A percentile compares a stretch with the other conserved stretches of the same genome.
phyloP scores from a whole-genome alignment of 805 yeast genomes.

The Saturnispora saitoi region DNA sequence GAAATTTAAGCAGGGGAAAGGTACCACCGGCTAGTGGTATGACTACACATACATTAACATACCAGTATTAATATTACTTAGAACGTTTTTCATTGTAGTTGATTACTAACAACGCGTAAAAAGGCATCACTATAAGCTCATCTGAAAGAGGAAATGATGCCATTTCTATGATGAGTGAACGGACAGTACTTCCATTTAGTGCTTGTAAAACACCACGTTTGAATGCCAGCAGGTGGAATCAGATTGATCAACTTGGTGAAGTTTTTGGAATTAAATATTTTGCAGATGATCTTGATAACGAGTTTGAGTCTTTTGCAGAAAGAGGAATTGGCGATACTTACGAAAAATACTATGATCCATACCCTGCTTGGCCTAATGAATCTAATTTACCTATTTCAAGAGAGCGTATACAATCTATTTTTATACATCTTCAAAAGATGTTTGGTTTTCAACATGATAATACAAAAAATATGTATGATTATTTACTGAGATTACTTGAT shows the following conservation, averaged over 20 bases:
- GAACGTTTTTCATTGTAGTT: no score
- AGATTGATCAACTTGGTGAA: conserved; percentile 29
- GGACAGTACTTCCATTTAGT: conserved; percentile 29
- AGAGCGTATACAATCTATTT: conserved; percentile 48
- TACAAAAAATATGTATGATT: conserved; percentile 59
- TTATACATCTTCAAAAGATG: conserved; percentile 40
- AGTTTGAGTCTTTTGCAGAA: conserved; percentile 21
- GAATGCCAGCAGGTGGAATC: conserved; percentile 37
- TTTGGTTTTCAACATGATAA: conserved; percentile 68
- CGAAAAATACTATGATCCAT: conserved; percentile 40
- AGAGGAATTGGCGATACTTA: conserved; percentile 34
- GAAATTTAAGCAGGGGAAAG: no score
- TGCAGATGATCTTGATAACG: conserved; percentile 28
- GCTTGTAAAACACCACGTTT: conserved; percentile 38
- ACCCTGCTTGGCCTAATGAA: conserved; percentile 42
- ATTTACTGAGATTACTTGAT: conserved; percentile 51
- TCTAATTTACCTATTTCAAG: conserved; percentile 39
- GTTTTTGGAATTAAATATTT: conserved; percentile 25
- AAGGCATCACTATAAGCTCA: no score
- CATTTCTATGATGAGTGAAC: conserved; percentile 23
- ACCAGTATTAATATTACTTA: no score
- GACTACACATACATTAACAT: no score
- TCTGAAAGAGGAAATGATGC: neutral
- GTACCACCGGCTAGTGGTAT: no score
- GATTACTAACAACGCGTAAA: no score